Percentiles rank a stretch among this genome's conserved stretches.
Conservation (phyloP, 345 rosid genomes). For the Citrus inodora region DNA sequence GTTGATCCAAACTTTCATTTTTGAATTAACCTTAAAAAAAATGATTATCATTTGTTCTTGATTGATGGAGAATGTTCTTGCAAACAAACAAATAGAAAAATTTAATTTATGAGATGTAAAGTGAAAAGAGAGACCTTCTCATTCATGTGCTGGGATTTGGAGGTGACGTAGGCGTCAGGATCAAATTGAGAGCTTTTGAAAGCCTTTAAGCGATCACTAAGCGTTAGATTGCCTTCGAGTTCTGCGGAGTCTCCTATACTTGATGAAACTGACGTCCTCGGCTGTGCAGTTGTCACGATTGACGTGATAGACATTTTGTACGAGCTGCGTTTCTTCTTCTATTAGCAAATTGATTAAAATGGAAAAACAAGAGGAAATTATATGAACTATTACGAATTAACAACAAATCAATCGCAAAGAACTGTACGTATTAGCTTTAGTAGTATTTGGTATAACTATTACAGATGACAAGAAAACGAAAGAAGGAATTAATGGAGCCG, state of each 20-base stretch:
- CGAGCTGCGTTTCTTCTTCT: constrained; percentile 11
- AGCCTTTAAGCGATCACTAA: constrained; percentile 70
- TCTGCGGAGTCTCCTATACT: constrained; percentile 66
- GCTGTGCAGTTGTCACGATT: background rate
- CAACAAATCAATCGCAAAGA: background rate
- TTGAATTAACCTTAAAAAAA: no score
- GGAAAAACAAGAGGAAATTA: background rate
- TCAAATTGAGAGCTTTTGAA: constrained; percentile 75
- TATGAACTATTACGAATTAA: background rate
- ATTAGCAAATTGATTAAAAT: background rate
- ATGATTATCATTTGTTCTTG: no score
- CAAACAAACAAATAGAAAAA: background rate
- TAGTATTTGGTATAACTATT: no score
- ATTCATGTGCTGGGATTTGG: constrained; percentile 73
- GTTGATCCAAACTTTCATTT: no score
- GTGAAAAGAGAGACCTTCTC: constrained; percentile 57
- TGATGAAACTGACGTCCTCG: constrained; percentile 34
- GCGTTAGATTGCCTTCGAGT: constrained; percentile 57
- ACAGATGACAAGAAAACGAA: constrained; percentile 8
- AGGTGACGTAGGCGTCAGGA: constrained; percentile 55
- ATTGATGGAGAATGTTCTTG: background rate
- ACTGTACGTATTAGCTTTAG: no score
- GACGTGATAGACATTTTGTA: background rate
- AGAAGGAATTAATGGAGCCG: background rate
- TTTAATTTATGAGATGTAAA: no score